Base-by-base conservation (phyloP, 352 stramenopile genomes). In the Globisporangium okanoganense region DNA sequence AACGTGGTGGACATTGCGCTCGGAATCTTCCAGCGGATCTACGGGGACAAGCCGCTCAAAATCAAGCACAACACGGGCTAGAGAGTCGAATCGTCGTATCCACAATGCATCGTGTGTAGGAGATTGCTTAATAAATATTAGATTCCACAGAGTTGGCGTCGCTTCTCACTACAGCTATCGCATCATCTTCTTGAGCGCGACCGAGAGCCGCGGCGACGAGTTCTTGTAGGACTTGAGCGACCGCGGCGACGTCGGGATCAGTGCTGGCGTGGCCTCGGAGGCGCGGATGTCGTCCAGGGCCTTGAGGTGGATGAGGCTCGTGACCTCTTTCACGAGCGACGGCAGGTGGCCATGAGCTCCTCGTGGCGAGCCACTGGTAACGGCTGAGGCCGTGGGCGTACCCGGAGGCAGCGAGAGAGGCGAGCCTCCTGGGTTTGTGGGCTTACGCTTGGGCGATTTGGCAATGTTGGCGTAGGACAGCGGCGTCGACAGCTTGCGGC, bases 1-100 rank as follows among this genome's bases (percentile, higher is more conserved):
- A 72, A 66, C 10, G 59, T 92, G 6, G 58, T 90, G 48, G 78
- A 94, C 58, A 87, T 80, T 50, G 25, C 73, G 9, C 65, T 90
- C 58, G 56, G 66, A 25, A 51, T 72, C 45, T 43, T 88, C 18
- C 76, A 91, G 52, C 73, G 65, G 9, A 18, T 59, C 0, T 72
- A 53, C 14, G 70, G 78, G 3, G 67, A 75, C 41, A 25, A 76
- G 44, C 45, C 61, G 8, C 54, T 63, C 16, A 74, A 85, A 64
- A 60, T 80, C 27, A 83, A 87, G 58, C 65, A 59, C n/a, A 41
- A 45, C 5, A 45, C 63, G 2, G 72, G 72, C 16, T 79, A 65
- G 44, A 54, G 27, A 36, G 29, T n/a, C n/a, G n/a, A n/a, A n/a
- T n/a, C n/a, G n/a, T n/a, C n/a, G n/a, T n/a, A n/a, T n/a, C n/a